Conservation (phyloP, 1,284 basidiomycete genomes). For the Stygiomarasmius scandens region DNA sequence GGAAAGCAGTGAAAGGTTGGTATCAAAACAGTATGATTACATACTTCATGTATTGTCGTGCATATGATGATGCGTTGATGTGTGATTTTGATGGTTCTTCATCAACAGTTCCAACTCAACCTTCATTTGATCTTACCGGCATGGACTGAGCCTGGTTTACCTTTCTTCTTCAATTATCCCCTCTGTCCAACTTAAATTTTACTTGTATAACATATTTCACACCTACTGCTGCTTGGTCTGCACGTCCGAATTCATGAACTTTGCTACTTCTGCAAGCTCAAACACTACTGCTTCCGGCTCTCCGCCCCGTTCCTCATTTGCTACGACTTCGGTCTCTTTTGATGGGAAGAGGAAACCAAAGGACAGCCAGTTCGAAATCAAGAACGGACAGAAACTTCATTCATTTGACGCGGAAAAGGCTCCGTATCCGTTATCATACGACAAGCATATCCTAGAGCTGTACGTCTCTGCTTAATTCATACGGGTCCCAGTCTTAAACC, state of each 20-base stretch:
- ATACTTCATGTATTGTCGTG: too few species aligned
- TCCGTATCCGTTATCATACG: constrained; percentile 73
- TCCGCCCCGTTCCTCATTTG: constrained; percentile 22
- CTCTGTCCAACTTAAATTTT: neutral
- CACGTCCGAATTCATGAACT: constrained; percentile 11
- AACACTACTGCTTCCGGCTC: constrained; percentile 13
- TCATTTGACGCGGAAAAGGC: constrained; percentile 71
- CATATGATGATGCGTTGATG: neutral
- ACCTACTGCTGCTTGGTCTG: neutral
- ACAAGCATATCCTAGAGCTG: constrained; percentile 66
- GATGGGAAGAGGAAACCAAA: constrained; percentile 42
- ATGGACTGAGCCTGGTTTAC: neutral
- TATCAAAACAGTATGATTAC: neutral
- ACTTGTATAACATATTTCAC: neutral
- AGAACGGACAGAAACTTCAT: constrained; percentile 65
- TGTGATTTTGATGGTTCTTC: neutral
- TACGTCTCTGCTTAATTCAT: constrained; percentile 36
- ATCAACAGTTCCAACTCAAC: too few species aligned
- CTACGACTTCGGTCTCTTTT: constrained; percentile 24
- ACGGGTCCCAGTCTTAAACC: constrained; percentile 13
- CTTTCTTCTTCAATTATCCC: neutral
- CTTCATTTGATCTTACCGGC: neutral
- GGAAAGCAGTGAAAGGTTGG: constrained; percentile 22
- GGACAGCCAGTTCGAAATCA: constrained; percentile 58
- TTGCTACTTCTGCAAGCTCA: constrained; percentile 6